Evolutionary conservation across 2,329 filamentous ascomycete genomes (phyloP), one percentile per base, ranked within the genome.

Genomic region (Hirsutella minnesotensis): DNA sequence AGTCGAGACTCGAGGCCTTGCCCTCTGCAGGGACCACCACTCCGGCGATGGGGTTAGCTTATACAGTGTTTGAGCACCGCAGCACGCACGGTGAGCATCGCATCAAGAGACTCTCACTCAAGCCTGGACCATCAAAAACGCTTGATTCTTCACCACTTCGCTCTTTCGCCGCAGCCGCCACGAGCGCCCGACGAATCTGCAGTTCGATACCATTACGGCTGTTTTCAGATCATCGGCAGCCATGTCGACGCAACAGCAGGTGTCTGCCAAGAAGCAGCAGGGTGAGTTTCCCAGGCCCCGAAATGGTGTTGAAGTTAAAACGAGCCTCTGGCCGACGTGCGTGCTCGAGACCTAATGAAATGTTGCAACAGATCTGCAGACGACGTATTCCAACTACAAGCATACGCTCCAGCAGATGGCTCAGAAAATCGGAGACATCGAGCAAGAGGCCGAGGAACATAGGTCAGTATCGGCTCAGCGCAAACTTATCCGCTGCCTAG

Each of bases 381-480:
- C 73, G 40, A 83, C 86, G 54, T 92, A 92, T 62, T 77, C 77
- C 51, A 86, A 80, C 64, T 90, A 79, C 66, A 84, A 83, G 60
- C 81, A 76, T 53, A 80, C 73, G 3, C 76, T 98, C 45, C 90
- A 96, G 65, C 86, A 92, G 58, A 80, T 98, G 56, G 92, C 92
- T 24, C 83, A 88, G 58, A 96, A 95, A 64, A 95, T 98, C 53
- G 92, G 92, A 34, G 89, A 96, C 59, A 89, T 98, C 44, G 92
- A 98, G 68, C 87, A 95, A 62, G 92, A 96, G 62, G 82, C 86
- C 18, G 92, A 98, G 64, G 92, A 98, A 63, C 92, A 98, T 72
- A 96, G 95, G 92, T 96, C 24, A 20, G 42, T 27, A 7, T 21
- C 13, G 9, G 33, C 30, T 12, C 24, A 13, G 18, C 21, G 20